These are phyloP conservation scores for Brassica carinata DNA, from an alignment of 345 rosid species.

Conservation along the genomic window DNA sequence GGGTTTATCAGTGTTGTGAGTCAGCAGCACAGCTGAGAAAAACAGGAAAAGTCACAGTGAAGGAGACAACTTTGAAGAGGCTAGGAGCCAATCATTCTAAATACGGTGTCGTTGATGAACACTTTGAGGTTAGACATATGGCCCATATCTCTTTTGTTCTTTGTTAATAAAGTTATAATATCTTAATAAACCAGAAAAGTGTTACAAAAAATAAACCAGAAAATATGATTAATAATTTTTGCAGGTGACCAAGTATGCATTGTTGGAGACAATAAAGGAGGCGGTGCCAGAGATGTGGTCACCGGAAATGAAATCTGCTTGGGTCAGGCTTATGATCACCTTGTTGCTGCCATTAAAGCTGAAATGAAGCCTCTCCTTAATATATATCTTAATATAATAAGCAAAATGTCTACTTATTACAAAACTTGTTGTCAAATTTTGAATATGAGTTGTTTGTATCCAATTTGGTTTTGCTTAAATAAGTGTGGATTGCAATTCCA, in stretches of 20 bases:
- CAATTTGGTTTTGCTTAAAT: constrained; percentile 8
- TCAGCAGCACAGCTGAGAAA: constrained; percentile 71
- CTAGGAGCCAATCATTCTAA: constrained; percentile 68
- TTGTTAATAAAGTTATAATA: neutral
- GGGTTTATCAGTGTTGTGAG: constrained; percentile 68
- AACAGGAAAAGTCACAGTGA: constrained; percentile 64
- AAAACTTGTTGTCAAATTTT: neutral
- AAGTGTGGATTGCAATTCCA: neutral
- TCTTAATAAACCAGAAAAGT: neutral
- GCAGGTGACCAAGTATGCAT: constrained; percentile 71
- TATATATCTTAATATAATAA: neutral
- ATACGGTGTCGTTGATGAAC: constrained; percentile 68
- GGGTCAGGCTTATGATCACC: constrained; percentile 78
- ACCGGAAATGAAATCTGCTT: constrained; percentile 73
- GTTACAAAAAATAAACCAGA: neutral
- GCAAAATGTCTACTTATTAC: neutral
- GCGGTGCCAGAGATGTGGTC: constrained; percentile 91
- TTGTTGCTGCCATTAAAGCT: constrained; percentile 65
- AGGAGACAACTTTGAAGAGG: constrained; percentile 66
- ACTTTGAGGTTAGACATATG: constrained; percentile 57
- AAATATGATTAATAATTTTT: neutral
- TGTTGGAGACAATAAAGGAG: constrained; percentile 72
- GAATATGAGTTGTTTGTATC: neutral
- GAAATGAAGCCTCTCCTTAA: constrained; percentile 60
- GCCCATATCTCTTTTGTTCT: neutral